Evolutionary conservation across 257 asterid genomes (phyloP).

Genomic region (Solanum neorickii): DNA sequence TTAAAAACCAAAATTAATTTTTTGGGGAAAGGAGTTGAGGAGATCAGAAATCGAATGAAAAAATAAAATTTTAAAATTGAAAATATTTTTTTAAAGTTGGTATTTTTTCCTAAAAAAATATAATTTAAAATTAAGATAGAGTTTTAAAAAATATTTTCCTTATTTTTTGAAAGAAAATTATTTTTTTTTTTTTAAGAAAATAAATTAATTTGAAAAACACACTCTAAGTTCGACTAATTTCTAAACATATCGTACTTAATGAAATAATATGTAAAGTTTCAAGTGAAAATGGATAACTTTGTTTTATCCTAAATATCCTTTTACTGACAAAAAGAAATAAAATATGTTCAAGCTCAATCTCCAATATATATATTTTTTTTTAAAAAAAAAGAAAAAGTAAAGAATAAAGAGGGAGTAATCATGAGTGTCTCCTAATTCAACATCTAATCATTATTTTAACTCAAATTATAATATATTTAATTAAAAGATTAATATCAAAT

Average conservation of each 20-base stretch:
- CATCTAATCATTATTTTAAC: not conserved
- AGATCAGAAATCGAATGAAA: accelerated
- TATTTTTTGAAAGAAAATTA: too few relatives aligned
- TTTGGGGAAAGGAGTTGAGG: accelerated
- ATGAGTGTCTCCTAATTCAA: not conserved
- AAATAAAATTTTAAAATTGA: too few relatives aligned
- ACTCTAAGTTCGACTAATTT: not conserved
- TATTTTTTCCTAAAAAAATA: too few relatives aligned
- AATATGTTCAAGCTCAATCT: not conserved
- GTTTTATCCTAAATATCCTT: not conserved
- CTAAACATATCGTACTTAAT: not conserved
- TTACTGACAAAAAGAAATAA: not conserved
- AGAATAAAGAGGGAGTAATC: not conserved
- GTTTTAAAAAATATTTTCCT: too few relatives aligned
- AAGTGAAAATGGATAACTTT: not conserved
- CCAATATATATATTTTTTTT: not conserved
- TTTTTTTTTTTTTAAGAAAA: too few relatives aligned
- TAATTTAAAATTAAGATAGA: too few relatives aligned
- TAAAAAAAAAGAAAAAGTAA: not conserved
- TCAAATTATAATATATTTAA: not conserved
- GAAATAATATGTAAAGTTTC: not conserved
- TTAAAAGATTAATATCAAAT: not conserved
- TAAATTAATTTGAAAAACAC: too few relatives aligned
- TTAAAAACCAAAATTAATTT: too few relatives aligned
- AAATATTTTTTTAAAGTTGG: too few relatives aligned